Percentiles rank a stretch among this genome's conserved stretches.
These are phyloP conservation scores for Mycena amicta DNA, from an alignment of 768 basidiomycete genomes.

Conservation along the genomic window DNA sequence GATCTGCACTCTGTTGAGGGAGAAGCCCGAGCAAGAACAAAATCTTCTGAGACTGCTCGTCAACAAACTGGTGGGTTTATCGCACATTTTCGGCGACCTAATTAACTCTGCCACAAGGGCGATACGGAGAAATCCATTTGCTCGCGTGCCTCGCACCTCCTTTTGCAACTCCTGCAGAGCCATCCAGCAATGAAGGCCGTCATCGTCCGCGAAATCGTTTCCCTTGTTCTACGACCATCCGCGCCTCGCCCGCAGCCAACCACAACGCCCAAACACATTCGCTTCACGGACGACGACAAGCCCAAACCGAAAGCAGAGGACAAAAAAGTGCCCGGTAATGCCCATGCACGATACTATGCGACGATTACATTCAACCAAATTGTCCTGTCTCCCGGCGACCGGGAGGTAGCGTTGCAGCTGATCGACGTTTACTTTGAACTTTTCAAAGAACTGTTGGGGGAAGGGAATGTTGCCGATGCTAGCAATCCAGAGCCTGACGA, in stretches of 20 bases:
- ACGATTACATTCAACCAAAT: conserved; percentile 95
- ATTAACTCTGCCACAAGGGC: conserved; percentile 52
- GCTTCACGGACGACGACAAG: conserved; percentile 48
- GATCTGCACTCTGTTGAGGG: conserved; percentile 77
- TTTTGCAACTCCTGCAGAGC: conserved; percentile 85
- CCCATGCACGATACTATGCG: conserved; percentile 89
- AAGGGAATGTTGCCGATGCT: conserved; percentile 38
- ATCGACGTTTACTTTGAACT: conserved; percentile 94
- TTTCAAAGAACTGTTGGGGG: conserved; percentile 85
- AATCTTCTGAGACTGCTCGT: conserved; percentile 90
- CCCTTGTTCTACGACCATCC: conserved; percentile 72
- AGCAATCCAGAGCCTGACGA: conserved; percentile 36
- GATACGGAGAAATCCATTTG: conserved; percentile 87
- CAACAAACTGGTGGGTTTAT: conserved; percentile 79
- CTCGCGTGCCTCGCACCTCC: conserved; percentile 86
- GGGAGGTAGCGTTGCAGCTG: conserved; percentile 73
- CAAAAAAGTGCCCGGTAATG: conserved; percentile 51
- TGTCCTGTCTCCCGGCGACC: conserved; percentile 68
- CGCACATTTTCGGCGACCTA: not conserved
- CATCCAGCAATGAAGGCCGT: conserved; percentile 94
- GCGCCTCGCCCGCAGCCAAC: conserved; percentile 40
- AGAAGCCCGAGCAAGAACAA: conserved; percentile 96
- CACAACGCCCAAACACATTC: conserved; percentile 48
- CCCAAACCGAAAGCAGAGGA: conserved; percentile 30
- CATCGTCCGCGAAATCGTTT: conserved; percentile 82